Evolutionary conservation across 2,329 filamentous ascomycete genomes (phyloP).

Genomic region (Neurospora crassa): DNA sequence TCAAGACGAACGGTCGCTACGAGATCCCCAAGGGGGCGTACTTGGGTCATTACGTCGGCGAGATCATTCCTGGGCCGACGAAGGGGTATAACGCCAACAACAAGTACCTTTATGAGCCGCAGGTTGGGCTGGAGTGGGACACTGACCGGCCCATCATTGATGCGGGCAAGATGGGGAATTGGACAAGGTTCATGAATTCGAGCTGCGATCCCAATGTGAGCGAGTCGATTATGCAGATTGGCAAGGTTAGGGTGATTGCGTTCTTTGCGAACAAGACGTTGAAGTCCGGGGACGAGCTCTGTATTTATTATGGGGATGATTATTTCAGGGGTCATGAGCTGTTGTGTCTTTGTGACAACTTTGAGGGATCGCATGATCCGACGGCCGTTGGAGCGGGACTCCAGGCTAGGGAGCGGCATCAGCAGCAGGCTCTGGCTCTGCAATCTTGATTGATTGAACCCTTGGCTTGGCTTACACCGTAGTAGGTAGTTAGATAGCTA

Average conservation of each 20-base stretch:
- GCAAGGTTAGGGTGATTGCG: constrained; percentile 7
- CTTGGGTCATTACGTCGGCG: constrained; percentile 10
- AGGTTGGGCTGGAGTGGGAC: neutral
- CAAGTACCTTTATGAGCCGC: constrained; percentile 1
- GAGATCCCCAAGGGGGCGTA: neutral
- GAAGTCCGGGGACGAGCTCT: constrained; percentile 6
- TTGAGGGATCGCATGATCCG: neutral
- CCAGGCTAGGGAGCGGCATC: neutral
- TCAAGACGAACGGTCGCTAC: neutral
- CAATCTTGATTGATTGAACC: neutral
- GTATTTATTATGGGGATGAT: constrained; percentile 10
- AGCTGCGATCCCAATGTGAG: constrained; percentile 12
- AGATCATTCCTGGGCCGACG: neutral
- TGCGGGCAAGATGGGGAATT: constrained; percentile 10
- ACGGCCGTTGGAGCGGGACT: neutral
- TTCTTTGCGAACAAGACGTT: constrained; percentile 3
- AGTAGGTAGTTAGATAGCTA: neutral
- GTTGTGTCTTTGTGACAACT: neutral
- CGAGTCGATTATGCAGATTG: neutral
- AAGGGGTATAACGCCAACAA: neutral
- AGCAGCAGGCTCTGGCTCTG: neutral
- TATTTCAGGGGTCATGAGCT: constrained; percentile 25
- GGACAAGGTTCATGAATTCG: constrained; percentile 16
- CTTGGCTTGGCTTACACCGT: neutral
- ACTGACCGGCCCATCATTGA: constrained; percentile 3